Percentiles rank a stretch among this genome's conserved stretches.
These are phyloP conservation scores for Dispira simplex DNA, from an alignment of 192 early-diverging fungal species.

Conservation along the genomic window DNA sequence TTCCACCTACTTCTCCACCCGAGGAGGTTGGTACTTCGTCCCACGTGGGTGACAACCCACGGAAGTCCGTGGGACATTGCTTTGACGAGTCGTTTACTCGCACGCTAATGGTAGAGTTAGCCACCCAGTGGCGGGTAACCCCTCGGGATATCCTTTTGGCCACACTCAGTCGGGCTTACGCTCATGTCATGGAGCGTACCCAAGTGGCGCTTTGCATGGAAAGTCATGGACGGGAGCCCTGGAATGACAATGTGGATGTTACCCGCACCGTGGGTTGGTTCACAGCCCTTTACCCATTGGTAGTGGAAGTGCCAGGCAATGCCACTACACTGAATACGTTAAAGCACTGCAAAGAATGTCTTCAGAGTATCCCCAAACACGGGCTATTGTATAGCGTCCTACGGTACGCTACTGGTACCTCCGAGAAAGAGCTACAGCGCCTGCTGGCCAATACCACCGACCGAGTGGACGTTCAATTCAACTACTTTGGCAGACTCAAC, in stretches of 20 bases:
- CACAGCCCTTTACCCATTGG: slow-evolving; percentile 11
- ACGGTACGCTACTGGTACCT: background rate
- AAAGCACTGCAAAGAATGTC: background rate
- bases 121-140: background rate
- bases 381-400: slow-evolving; percentile 1
- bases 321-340: background rate
- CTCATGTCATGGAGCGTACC: background rate
- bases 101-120: background rate
- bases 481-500: slow-evolving; percentile 10
- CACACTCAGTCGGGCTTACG: background rate
- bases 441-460: background rate
- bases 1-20: background rate
- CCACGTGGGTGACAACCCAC: background rate
- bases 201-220: slow-evolving; percentile 2
- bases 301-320: background rate
- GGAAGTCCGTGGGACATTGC: background rate
- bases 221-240: background rate
- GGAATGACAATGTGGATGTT: background rate
- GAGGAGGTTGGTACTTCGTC: background rate
- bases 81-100: background rate
- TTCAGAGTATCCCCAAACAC: slow-evolving; percentile 4
- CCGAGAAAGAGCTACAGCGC: background rate
- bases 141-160: background rate
- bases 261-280: slow-evolving; percentile 17
- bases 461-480: slow-evolving; percentile 6